Evolutionary conservation across 345 rosid genomes (phyloP).

Genomic region (Eucalyptus pauciflora): DNA sequence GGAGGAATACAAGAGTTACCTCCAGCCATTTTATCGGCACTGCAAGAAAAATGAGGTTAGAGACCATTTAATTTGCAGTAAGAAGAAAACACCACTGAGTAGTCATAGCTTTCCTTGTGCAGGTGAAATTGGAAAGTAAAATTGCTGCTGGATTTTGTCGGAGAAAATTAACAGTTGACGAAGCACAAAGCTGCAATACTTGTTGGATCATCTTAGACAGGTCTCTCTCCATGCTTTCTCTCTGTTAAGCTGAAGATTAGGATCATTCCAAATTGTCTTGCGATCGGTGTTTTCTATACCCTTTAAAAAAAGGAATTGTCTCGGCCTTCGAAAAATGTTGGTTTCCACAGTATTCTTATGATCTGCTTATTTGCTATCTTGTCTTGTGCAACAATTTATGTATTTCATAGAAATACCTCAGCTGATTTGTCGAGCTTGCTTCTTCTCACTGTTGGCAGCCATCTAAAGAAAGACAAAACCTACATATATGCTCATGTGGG

Average conservation of each 20-base stretch:
- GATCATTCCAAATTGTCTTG: not conserved
- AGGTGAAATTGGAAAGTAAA: constrained; percentile 47
- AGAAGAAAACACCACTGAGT: not conserved
- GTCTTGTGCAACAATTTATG: not conserved
- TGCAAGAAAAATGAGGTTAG: constrained; percentile 36
- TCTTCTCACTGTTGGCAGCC: constrained; percentile 3
- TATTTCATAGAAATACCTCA: not conserved
- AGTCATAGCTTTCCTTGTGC: not conserved
- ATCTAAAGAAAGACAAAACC: constrained; percentile 14
- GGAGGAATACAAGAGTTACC: constrained; percentile 14
- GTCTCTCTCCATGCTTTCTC: not conserved
- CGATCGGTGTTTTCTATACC: not conserved
- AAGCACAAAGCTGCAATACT: constrained; percentile 19
- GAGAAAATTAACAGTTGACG: constrained; percentile 15
- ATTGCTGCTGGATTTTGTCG: constrained; percentile 39
- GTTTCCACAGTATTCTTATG: not conserved
- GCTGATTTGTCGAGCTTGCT: not conserved
- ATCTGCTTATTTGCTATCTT: not conserved
- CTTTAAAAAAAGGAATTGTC: not conserved
- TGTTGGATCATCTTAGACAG: constrained; percentile 47
- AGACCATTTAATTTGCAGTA: not conserved
- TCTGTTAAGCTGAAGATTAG: not conserved
- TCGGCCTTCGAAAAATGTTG: not conserved
- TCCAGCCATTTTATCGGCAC: constrained; percentile 24
- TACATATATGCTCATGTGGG: constrained; percentile 18